Conservation (phyloP, 2,329 filamentous ascomycete species). For the Colletotrichum sansevieriae region DNA sequence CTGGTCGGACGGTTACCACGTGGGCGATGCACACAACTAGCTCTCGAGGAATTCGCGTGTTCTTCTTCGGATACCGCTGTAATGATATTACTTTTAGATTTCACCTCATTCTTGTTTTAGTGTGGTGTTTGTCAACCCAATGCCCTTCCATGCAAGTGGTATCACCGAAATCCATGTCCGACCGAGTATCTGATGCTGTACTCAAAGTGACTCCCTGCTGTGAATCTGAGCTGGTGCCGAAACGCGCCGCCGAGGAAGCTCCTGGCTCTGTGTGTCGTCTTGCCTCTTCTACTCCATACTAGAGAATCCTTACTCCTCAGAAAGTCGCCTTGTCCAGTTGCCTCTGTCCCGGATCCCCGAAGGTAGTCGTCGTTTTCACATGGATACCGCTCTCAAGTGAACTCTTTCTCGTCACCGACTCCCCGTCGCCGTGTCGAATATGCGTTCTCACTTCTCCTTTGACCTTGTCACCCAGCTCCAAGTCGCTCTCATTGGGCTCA, state of each 20-base stretch:
- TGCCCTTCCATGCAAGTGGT: constrained; percentile 12
- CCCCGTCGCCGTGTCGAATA: constrained; percentile 41
- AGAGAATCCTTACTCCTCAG: not conserved
- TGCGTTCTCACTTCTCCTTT: constrained; percentile 50
- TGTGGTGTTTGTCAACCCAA: not conserved
- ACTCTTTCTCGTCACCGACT: not conserved
- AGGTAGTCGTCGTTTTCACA: constrained; percentile 42
- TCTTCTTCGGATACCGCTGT: too few species aligned
- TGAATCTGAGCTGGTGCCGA: not conserved
- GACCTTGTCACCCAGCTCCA: constrained; percentile 49
- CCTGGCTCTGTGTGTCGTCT: too few species aligned
- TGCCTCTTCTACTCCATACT: too few species aligned
- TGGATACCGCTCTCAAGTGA: constrained; percentile 42
- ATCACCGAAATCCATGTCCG: constrained; percentile 3
- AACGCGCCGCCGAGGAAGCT: not conserved
- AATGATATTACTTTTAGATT: not conserved
- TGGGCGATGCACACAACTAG: too few species aligned
- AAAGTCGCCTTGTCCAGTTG: constrained; percentile 1
- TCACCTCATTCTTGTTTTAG: not conserved
- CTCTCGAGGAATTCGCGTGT: too few species aligned
- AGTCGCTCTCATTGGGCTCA: constrained; percentile 45
- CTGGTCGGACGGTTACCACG: not conserved
- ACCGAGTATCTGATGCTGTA: not conserved
- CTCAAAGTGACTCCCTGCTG: constrained; percentile 1
- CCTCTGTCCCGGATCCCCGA: constrained; percentile 7